phyloP scores from a whole-genome alignment of 176 grass and related monocot species.

The Saccharum spontaneum region DNA sequence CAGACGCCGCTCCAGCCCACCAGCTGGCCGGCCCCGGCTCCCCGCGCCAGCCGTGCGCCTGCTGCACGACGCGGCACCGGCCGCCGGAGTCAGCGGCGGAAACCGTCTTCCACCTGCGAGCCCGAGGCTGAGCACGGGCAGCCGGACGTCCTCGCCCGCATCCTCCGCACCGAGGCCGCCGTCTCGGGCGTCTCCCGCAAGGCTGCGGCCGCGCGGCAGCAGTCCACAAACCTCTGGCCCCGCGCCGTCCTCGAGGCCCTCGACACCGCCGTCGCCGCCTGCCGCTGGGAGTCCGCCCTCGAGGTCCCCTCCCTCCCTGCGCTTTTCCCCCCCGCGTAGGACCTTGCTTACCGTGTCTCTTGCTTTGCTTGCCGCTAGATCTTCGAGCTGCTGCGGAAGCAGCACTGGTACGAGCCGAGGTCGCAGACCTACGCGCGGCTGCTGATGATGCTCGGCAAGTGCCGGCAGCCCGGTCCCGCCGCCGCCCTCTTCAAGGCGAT shows the following conservation, averaged over 20 bases:
- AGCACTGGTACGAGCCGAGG: slow-evolving; percentile 82
- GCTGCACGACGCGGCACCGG: slow-evolving; percentile 5
- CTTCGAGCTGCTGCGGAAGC: slow-evolving; percentile 78
- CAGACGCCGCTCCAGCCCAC: slow-evolving; percentile 7
- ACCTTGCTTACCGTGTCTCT: neutral
- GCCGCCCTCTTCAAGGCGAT: slow-evolving; percentile 62
- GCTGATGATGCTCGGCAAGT: slow-evolving; percentile 83
- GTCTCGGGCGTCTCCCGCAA: slow-evolving; percentile 61
- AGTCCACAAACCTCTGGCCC: slow-evolving; percentile 62
- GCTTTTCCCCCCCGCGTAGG: rapidly evolving
- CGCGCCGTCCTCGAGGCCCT: slow-evolving; percentile 82
- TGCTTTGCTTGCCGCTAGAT: slow-evolving; percentile 46
- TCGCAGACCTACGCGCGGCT: slow-evolving; percentile 79
- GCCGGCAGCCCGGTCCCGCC: slow-evolving; percentile 59
- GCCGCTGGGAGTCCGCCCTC: slow-evolving; percentile 71
- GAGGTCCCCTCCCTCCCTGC: slow-evolving; percentile 39
- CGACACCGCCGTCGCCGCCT: slow-evolving; percentile 52
- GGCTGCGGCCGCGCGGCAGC: slow-evolving; percentile 40
- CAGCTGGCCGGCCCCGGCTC: neutral
- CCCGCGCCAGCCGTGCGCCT: neutral
- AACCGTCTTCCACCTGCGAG: neutral
- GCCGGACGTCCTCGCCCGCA: slow-evolving; percentile 51
- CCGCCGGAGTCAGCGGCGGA: slow-evolving; percentile 20
- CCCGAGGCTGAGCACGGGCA: neutral
- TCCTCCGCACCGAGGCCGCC: slow-evolving; percentile 75